A percentile compares a stretch with the other conserved stretches of the same genome.
Evolutionary conservation across 1,284 basidiomycete genomes (phyloP).

Genomic region (Farysia itapuensis): DNA sequence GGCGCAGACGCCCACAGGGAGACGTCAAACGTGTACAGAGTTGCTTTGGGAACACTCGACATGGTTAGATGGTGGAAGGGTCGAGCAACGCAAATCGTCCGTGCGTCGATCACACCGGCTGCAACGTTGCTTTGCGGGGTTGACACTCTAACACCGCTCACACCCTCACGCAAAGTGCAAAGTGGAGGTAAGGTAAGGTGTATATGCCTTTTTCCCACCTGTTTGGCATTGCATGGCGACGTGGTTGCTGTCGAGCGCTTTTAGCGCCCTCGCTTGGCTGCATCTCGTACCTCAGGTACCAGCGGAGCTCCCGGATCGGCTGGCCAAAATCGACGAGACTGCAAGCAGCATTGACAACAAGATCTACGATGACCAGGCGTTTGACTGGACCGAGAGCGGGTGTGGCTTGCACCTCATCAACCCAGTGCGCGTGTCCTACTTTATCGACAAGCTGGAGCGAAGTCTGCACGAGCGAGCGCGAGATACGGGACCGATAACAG

Average conservation of each 20-base stretch:
- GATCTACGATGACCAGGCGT: conserved; percentile 15
- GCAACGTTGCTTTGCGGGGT: no score
- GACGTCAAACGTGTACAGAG: conserved; percentile 42
- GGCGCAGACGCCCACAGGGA: conserved; percentile 46
- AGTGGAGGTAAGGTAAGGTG: no score
- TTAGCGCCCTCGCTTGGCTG: conserved; percentile 14
- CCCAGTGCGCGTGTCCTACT: conserved; percentile 28
- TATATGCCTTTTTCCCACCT: no score
- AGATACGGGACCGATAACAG: background rate
- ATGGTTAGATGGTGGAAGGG: no score
- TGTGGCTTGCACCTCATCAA: conserved; percentile 24
- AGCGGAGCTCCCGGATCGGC: conserved; percentile 42
- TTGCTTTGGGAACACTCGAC: conserved; percentile 35
- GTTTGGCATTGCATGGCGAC: background rate
- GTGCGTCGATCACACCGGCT: no score
- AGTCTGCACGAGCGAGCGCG: background rate
- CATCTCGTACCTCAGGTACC: conserved; percentile 29
- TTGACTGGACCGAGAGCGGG: conserved; percentile 18
- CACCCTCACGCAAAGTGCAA: no score
- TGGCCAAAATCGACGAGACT: conserved; percentile 50
- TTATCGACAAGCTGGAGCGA: conserved; percentile 22
- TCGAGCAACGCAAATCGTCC: no score
- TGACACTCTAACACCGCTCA: no score
- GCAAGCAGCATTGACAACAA: conserved; percentile 37
- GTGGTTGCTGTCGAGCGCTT: conserved; percentile 6